Conservation (phyloP, 2,329 filamentous ascomycete species). For the Trichoderma sp. region DNA sequence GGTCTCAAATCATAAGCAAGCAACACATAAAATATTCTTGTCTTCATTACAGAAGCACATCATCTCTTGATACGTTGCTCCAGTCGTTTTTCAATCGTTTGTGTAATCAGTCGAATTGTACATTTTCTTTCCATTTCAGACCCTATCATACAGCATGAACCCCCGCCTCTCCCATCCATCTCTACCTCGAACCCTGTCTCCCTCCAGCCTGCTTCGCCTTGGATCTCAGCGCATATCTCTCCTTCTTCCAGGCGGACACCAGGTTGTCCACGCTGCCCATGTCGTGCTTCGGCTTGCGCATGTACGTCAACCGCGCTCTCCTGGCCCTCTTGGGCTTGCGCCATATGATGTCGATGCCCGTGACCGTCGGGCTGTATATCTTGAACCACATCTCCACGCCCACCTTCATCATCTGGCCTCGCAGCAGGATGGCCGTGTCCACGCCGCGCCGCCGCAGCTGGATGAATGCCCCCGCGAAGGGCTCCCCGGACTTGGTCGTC, state of each 20-base stretch:
- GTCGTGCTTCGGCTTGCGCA: constrained; percentile 85
- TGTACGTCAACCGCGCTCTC: constrained; percentile 83
- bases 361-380: constrained; percentile 84
- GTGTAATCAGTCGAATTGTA: constrained; percentile 9
- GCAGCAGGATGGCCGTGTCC: constrained; percentile 82
- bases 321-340: constrained; percentile 78
- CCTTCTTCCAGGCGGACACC: constrained; percentile 55
- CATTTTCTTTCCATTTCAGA: constrained; percentile 8
- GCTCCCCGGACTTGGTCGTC: constrained; percentile 74
- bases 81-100: not conserved
- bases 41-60: too few relatives aligned
- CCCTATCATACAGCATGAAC: constrained; percentile 17
- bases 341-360: constrained; percentile 92
- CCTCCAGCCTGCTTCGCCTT: constrained; percentile 31
- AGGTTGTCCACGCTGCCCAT: constrained; percentile 80
- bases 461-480: constrained; percentile 84
- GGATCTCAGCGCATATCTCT: constrained; percentile 40
- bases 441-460: constrained; percentile 83
- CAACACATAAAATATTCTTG: too few relatives aligned
- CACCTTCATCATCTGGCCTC: constrained; percentile 80
- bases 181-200: constrained; percentile 20
- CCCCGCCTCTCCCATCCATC: not conserved
- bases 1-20: too few relatives aligned
- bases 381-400: constrained; percentile 98
- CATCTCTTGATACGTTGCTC: not conserved